These are phyloP conservation scores for Musa schizocarpa DNA, from an alignment of 176 grass and related monocot species.

Conservation along the genomic window DNA sequence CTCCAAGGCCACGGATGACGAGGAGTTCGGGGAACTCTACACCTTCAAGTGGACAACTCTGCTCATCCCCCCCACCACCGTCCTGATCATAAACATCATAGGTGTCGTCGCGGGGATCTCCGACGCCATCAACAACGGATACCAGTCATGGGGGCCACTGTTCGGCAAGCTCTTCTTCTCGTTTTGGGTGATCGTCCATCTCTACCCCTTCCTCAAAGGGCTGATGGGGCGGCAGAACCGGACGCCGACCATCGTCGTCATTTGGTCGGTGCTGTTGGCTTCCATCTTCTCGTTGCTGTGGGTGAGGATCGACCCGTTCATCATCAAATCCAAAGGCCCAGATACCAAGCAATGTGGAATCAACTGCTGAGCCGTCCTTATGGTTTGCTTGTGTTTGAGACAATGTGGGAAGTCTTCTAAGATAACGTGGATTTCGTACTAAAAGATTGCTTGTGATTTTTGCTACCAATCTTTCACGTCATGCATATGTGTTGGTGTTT, in stretches of 20 bases:
- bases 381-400: too few species aligned
- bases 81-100: constrained; percentile 87
- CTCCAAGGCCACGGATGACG: constrained; percentile 67
- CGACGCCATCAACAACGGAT: constrained; percentile 90
- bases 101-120: constrained; percentile 89
- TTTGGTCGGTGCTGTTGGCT: constrained; percentile 81
- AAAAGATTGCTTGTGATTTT: too few species aligned
- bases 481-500: too few species aligned
- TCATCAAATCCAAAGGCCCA: constrained; percentile 67
- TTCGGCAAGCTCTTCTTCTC: constrained; percentile 94
- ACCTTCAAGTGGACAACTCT: constrained; percentile 97
- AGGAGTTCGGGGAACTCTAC: constrained; percentile 73
- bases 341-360: constrained; percentile 83
- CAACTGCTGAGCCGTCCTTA: constrained; percentile 43
- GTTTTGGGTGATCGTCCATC: constrained; percentile 93
- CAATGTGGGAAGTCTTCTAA: neutral
- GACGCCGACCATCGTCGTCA: constrained; percentile 89
- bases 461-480: too few species aligned
- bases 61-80: constrained; percentile 78
- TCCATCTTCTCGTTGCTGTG: constrained; percentile 97
- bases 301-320: constrained; percentile 88
- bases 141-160: constrained; percentile 79
- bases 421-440: too few species aligned
- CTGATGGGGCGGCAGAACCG: constrained; percentile 91
- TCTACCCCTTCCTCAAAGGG: constrained; percentile 96